Base-by-base conservation (phyloP, 108 stramenopile genomes). In the Cyclotella cryptica region DNA sequence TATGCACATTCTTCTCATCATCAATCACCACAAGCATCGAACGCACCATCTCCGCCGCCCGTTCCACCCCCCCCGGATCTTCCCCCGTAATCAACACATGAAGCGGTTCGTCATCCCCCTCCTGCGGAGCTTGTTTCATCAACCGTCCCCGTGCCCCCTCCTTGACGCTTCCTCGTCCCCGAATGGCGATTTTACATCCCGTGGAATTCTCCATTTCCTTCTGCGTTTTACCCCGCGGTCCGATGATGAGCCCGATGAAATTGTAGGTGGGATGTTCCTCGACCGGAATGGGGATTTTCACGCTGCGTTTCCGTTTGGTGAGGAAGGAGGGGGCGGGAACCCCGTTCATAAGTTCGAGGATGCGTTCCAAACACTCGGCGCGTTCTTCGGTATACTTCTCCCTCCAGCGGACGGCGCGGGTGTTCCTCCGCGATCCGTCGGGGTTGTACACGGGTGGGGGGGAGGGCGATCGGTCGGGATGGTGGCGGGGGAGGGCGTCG, bases 191-290 rank as follows among this genome's bases (percentile, higher is more conserved):
- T 80, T 98, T 98, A 84, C 98, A 98, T 39, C 96, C 97, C 8
- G 97, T 98, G 79, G 96, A 94, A 47, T 77, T 70, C 90, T 99
- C 98, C 80, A 99, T 87, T 35, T 97, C 97, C 84, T 98, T 98
- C 78, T 99, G 99, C 3, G 98, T 99, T 77, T 97, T 98, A 0
- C 99, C 99, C 10, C 99, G 85, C 0, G 99, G 98, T 17, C 99
- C 99, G 43, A 97, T 94, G 59, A 97, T 92, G 40, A 97, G 83
- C 19, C 96, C 99, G 67, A 98, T 97, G 85, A 98, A 99, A 77
- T 98, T 98, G 84, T 97, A 96, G 3, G 84, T 92, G 0, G 98
- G 98, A 84, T 93, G 93, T 63, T 95, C 87, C 70, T 97, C 92
- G 24, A 95, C 74, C 7, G 97, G 97, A 59, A 97, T 96, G 69